Evolutionary conservation across 805 yeast species (phyloP), one percentile per base, ranked within the genome.

Genomic region (Schwanniomyces sp.): DNA sequence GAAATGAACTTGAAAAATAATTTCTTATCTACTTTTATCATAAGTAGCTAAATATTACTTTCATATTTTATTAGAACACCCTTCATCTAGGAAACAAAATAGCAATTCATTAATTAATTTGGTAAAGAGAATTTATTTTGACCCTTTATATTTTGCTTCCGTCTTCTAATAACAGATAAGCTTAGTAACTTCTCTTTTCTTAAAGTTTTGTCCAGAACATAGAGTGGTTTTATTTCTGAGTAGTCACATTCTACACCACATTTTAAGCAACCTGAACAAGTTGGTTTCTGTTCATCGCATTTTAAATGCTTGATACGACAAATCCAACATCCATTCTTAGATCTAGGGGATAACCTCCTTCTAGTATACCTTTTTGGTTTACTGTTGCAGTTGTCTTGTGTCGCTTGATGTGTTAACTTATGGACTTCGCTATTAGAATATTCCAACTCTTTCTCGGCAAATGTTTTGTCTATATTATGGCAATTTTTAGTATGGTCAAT

Each of bases 241-340:
- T 70, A 73, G 53, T 73, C 78, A 55, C 78, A 73, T 18, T 56
- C 58, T 28, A 73, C 64, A n/a, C 75, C 74, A 54, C 69, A 71
- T 42, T 68, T 68, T 11, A 49, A 42, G 55, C 78, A 73, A 43
- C 66, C 62, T 26, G 66, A 49, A 52, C 78, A 73, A 6, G 52
- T 47, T 0, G 78, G 78, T 47, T 66, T 62, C 10, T 32, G 40
- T 49, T 73, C 78, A 50, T 73, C 76, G 53, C 78, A 73, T 51
- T 73, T 73, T 47, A 73, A 62, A 52, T 73, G 78, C 51, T 72
- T 71, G 48, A 73, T 73, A 46, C 78, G 58, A 50, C 78, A 73
- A 45, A 73, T 70, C 78, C 78, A 73, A 50, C 78, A 73, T 6
- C 78, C 78, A 29, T 61, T 66, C 48, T 70, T 70, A 2, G 75